phyloP scores from a whole-genome alignment of 345 rosid genomes.

The Euphorbia pulcherrima region DNA sequence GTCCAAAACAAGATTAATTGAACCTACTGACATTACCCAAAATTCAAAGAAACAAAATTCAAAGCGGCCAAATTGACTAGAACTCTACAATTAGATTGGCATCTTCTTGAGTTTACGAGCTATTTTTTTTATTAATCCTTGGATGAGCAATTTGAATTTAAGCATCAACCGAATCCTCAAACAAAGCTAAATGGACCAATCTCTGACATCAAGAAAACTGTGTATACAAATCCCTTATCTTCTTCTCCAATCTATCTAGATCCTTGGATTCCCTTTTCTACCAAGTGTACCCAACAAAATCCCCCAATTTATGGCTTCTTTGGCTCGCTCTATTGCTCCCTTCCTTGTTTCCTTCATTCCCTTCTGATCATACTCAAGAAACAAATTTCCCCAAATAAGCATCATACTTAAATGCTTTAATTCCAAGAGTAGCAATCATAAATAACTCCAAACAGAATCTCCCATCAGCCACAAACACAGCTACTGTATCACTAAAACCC shows the following conservation, averaged over 20 bases:
- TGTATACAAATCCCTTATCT: constrained; percentile 53
- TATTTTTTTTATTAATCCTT: too few species aligned
- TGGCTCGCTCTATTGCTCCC: constrained; percentile 50
- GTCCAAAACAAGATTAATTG: too few species aligned
- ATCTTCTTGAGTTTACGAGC: too few species aligned
- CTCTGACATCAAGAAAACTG: constrained; percentile 78
- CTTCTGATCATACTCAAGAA: constrained; percentile 81
- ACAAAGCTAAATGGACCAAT: constrained; percentile 65
- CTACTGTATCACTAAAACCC: too few species aligned
- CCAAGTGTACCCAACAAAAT: constrained; percentile 88
- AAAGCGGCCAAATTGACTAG: too few species aligned
- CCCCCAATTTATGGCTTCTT: constrained; percentile 58
- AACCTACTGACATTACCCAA: too few species aligned
- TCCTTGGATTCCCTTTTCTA: constrained; percentile 87
- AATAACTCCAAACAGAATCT: constrained; percentile 86
- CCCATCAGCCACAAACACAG: constrained; percentile 91
- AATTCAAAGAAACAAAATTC: too few species aligned
- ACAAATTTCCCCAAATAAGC: constrained; percentile 75
- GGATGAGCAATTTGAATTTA: constrained; percentile 97
- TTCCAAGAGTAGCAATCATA: constrained; percentile 82
- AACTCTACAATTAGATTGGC: too few species aligned
- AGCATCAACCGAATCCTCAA: constrained; percentile 82
- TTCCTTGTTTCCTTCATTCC: constrained; percentile 83
- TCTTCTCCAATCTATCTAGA: constrained; percentile 72
- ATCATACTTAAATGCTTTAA: constrained; percentile 71